Percentiles rank a stretch among this genome's conserved stretches.
Evolutionary conservation across 495 filamentous ascomycete genomes (phyloP).

Genomic region (Letharia lupina): DNA sequence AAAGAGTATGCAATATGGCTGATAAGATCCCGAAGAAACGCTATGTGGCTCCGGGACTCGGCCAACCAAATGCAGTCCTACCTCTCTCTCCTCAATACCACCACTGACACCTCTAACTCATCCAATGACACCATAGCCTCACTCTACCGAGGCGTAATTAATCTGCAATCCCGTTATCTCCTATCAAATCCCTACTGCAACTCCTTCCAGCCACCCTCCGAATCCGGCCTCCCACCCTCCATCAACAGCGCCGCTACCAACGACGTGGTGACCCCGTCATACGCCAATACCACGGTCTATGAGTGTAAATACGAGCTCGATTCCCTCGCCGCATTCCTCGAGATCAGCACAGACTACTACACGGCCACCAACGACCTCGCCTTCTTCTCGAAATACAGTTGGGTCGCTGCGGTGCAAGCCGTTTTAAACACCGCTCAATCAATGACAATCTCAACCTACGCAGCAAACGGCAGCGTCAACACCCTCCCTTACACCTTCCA

Average conservation of each 20-base stretch:
- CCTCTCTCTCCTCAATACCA: conserved; percentile 44
- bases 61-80: conserved; percentile 60
- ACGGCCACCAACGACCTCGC: conserved; percentile 41
- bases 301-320: conserved; percentile 63
- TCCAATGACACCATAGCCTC: conserved; percentile 43
- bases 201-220: conserved; percentile 50
- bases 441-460: conserved; percentile 51
- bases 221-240: conserved; percentile 41
- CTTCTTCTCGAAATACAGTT: conserved; percentile 52
- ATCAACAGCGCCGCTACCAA: conserved; percentile 40
- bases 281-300: conserved; percentile 43
- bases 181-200: conserved; percentile 53
- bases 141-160: conserved; percentile 56
- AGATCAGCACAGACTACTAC: conserved; percentile 52
- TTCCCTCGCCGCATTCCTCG: conserved; percentile 54
- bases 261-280: conserved; percentile 38
- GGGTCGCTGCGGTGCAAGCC: conserved; percentile 47
- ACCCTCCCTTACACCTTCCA: conserved; percentile 49
- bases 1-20: not conserved
- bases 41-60: conserved; percentile 63
- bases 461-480: conserved; percentile 44
- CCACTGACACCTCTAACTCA: conserved; percentile 26
- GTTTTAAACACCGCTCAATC: conserved; percentile 47
- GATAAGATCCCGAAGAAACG: conserved; percentile 29
- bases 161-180: conserved; percentile 54